These are phyloP conservation scores for Eucalyptus pauciflora DNA, from an alignment of 345 rosid species.

Conservation along the genomic window DNA sequence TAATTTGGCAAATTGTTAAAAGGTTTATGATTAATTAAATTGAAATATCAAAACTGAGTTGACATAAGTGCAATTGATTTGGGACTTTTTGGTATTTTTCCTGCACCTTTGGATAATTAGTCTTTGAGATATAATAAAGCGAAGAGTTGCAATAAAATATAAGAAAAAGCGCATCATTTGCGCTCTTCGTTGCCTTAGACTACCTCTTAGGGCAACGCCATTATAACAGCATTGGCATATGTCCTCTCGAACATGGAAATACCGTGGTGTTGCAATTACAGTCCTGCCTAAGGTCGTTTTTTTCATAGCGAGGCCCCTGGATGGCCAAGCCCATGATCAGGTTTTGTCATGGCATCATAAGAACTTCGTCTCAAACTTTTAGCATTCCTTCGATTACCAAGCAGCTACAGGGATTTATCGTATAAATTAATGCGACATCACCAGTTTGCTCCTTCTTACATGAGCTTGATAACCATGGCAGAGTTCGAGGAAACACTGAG, in stretches of 20 bases:
- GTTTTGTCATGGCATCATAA: not conserved
- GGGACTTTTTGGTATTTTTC: fast-evolving
- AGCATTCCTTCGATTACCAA: not conserved
- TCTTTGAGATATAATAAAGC: not conserved
- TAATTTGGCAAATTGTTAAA: too few species aligned
- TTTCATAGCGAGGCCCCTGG: not conserved
- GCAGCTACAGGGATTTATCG: not conserved
- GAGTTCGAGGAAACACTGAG: not conserved
- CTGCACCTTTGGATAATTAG: not conserved
- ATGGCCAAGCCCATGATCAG: not conserved
- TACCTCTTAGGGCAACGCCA: not conserved
- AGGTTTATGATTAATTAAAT: fast-evolving
- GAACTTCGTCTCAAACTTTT: not conserved
- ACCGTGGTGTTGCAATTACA: not conserved
- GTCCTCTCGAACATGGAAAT: not conserved
- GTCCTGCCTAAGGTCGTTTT: not conserved
- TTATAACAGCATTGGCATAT: not conserved
- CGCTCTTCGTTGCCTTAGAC: not conserved
- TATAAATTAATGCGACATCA: not conserved
- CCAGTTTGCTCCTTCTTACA: not conserved
- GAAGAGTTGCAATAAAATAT: not conserved
- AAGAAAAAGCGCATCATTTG: not conserved
- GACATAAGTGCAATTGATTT: not conserved
- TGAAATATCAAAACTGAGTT: too few species aligned
- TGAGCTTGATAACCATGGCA: not conserved